Evolutionary conservation across 805 yeast species (phyloP), one percentile per base, ranked within the genome.

Genomic region (Yamadazyma tumulicola): DNA sequence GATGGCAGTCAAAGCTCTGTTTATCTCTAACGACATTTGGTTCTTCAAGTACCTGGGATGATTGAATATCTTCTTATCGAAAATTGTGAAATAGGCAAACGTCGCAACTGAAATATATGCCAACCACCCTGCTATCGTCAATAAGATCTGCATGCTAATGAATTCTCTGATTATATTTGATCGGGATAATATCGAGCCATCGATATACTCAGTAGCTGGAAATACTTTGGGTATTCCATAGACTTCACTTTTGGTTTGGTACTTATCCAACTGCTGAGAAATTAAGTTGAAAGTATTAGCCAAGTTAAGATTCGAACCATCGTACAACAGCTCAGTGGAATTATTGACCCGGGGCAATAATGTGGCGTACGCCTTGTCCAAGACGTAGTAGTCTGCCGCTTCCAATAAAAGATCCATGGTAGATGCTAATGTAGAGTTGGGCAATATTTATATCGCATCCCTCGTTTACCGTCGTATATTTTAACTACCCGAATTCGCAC

Each of bases 1-100:
- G 46, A 93, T 88, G 11, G 97, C 81, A 13, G 82, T 61, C 41
- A 76, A 45, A 0, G 96, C 96, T 54, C 79, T 81, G 43, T 72
- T 64, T 43, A 91, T 84, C 58, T 93, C 98, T 54, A 86, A 65
- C 4, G 75, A 63, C 76, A 93, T 79, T 67, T 93, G 98, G 64
- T 93, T 91, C 59, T 93, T 93, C 61, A 93, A 73, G 61, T 85
- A 91, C 58, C 96, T 76, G 40, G 98, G 98, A 59, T 93, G 98
- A 63, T 91, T 86, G 74, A 91, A 87, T 39, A 87, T 85, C 35
- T 80, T 79, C 55, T 81, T 83, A 61, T 93, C 97, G 56, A 86
- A 93, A 16, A 93, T 79, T 47, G 82, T 77, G 23, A 69, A 47
- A 57, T 85, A 93, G 8, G 95, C 79, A n/a, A 84, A 49, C 11